Evolutionary conservation across 2,329 filamentous ascomycete species (phyloP), one percentile per base, ranked within the genome.

Genomic region (Acrodontium crateriforme): DNA sequence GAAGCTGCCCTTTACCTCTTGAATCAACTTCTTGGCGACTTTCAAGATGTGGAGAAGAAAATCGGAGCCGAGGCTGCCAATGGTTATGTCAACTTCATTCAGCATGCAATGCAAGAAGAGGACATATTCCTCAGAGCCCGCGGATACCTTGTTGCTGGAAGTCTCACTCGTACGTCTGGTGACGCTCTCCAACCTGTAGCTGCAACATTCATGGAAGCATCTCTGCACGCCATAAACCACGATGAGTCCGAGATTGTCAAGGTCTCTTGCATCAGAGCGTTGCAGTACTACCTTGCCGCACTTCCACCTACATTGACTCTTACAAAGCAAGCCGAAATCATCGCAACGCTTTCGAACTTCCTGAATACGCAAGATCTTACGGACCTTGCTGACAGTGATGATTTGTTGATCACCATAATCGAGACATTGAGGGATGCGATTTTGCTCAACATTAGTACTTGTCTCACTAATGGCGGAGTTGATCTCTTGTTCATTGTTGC

Each of bases 241-340:
- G 85, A 93, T 39, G 62, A 74, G 12, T 79, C 81, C 0, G 85
- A 94, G 51, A 74, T 95, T 18, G 87, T 95, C 23, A 82, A 89
- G 52, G 85, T 93, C 11, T 76, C 87, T 12, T 92, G 83, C 46
- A 78, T 95, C 45, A 85, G 87, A 50, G 78, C 83, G 2, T 58
- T 93, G 18, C 83, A 94, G 45, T 67, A 69, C 44, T 70, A 75
- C 30, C 54, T 76, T 9, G 64, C 67, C 28, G 56, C 66, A 16
- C 52, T 76, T 24, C 62, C 67, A 16, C 48, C 53, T 21, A 50
- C 52, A 19, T 52, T 60, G 22, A 70, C 63, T 14, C 65, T 52
- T 51, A 67, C 54, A 46, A 62, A 62, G 24, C 84, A 93, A 49
- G 45, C 59, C 2, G 56, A 65, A 5, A 68, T 78, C 26, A 65